A percentile compares a stretch with the other conserved stretches of the same genome.
These are phyloP conservation scores for Rhizopogon sp. DNA, from an alignment of 768 basidiomycete genomes.

Conservation along the genomic window DNA sequence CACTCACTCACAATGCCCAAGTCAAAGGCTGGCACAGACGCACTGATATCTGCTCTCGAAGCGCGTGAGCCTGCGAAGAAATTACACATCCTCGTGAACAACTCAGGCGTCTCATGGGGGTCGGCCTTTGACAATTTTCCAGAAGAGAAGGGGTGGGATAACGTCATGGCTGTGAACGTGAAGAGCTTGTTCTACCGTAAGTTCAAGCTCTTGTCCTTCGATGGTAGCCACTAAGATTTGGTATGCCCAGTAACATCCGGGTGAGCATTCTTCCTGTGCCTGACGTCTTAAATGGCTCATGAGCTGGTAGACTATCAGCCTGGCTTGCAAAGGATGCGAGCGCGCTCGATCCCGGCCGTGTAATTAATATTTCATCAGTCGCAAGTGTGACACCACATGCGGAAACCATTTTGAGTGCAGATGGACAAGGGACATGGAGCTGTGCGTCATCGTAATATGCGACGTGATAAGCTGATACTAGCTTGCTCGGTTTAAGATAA, in stretches of 20 bases:
- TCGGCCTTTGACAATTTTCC: conserved; percentile 65
- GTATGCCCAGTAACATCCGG: conserved; percentile 37
- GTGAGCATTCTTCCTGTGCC: conserved; percentile 18
- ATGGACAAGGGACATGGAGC: conserved; percentile 68
- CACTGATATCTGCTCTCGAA: conserved; percentile 62
- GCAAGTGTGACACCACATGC: conserved; percentile 50
- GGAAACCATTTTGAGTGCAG: conserved; percentile 43
- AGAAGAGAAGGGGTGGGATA: conserved; percentile 84
- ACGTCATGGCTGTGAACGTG: conserved; percentile 77
- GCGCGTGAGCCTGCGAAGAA: conserved; percentile 53
- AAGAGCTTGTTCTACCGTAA: conserved; percentile 80
- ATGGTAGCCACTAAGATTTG: background rate
- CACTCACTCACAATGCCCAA: conserved; percentile 19
- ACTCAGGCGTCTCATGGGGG: conserved; percentile 80
- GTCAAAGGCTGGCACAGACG: conserved; percentile 78
- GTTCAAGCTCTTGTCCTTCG: conserved; percentile 17
- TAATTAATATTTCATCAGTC: conserved; percentile 80
- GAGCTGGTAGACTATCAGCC: conserved; percentile 23
- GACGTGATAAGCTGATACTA: background rate
- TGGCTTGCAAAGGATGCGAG: conserved; percentile 65
- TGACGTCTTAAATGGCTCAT: background rate
- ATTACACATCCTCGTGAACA: conserved; percentile 81
- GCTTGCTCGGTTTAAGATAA: conserved; percentile 43
- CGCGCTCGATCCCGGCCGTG: conserved; percentile 60
- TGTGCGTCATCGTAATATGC: conserved; percentile 46